Base-by-base conservation (phyloP, 495 filamentous ascomycete species). In the Xylaria venustula region DNA sequence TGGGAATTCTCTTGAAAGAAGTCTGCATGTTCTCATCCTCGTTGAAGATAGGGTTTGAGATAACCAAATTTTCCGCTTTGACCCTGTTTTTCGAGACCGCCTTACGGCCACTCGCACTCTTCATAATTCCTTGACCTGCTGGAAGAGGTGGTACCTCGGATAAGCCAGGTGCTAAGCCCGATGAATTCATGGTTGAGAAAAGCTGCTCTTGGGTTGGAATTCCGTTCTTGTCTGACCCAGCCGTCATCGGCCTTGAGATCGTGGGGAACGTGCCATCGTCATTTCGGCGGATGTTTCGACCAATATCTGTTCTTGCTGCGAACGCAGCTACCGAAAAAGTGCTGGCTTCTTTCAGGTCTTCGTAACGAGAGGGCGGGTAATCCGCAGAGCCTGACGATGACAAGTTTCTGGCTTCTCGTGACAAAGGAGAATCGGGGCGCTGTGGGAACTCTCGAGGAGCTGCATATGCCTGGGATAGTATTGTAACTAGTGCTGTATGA, bases 41-140 rank as follows among this genome's bases (percentile, higher is more conserved):
- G 7, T 58, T 46, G 37, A 80, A 56, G 50, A 85, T 71, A 23
- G 82, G 82, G n/a, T 75, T 71, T 22, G 81, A 79, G 48, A 85
- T 85, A 11, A 68, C 62, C 7, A 81, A 54, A 46, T 72, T 82
- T 40, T 70, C 72, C 40, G 64, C 63, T 32, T 58, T 61, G 28
- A 64, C 42, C 50, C 68, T 73, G 9, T 56, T 44, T 41, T 68
- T 71, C 22, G 70, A 52, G 25, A 62, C 69, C 3, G 58, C 60
- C 34, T 73, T 75, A 11, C 46, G 65, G 67, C 65, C 78, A 79
- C 56, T 3, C 2, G 19, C 2, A 48, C 2, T 55, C 53, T 45
- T 55, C 14, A 55, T 22, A 7, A 45, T 22, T n/a, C 37, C 40
- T 40, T 40, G 34, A 26, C 32, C 45, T 45, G 44, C 53, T 2